phyloP scores from a whole-genome alignment of 1,284 basidiomycete genomes.

The Testicularia cyperi region DNA sequence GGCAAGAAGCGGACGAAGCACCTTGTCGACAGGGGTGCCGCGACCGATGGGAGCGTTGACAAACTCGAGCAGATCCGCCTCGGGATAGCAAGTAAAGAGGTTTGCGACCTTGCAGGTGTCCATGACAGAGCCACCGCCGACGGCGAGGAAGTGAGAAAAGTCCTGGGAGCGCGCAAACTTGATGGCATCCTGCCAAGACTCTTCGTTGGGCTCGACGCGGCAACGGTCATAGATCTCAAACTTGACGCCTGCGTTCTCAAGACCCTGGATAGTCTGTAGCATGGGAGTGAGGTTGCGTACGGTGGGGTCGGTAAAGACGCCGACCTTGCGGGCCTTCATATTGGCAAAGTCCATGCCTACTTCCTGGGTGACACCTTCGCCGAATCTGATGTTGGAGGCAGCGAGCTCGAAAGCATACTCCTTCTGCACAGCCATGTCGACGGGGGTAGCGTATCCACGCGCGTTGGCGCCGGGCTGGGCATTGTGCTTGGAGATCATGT shows the following conservation, averaged over 20 bases:
- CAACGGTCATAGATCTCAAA: constrained; percentile 84
- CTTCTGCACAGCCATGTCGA: constrained; percentile 70
- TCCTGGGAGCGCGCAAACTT: constrained; percentile 80
- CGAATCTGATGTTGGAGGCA: constrained; percentile 73
- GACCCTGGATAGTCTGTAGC: constrained; percentile 76
- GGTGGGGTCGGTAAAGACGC: constrained; percentile 87
- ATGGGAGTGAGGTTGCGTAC: constrained; percentile 79
- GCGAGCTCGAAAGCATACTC: constrained; percentile 98
- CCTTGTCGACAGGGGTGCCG: constrained; percentile 77
- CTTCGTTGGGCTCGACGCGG: constrained; percentile 87
- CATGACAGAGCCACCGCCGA: constrained; percentile 93
- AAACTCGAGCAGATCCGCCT: constrained; percentile 84
- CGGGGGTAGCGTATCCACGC: constrained; percentile 71
- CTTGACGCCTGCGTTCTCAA: constrained; percentile 73
- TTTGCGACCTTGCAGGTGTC: constrained; percentile 91
- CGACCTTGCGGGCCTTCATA: constrained; percentile 68
- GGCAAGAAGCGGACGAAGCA: constrained; percentile 81
- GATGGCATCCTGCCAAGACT: constrained; percentile 72
- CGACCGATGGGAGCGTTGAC: constrained; percentile 95
- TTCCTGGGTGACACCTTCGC: constrained; percentile 65
- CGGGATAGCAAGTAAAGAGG: constrained; percentile 76
- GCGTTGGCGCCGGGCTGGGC: constrained; percentile 26
- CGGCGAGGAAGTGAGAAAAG: constrained; percentile 75
- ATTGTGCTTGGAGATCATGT: constrained; percentile 48
- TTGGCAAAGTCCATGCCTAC: constrained; percentile 87